These are phyloP conservation scores for Trypanosoma caninum DNA, from an alignment of 208 protist species.

Conservation along the genomic window DNA sequence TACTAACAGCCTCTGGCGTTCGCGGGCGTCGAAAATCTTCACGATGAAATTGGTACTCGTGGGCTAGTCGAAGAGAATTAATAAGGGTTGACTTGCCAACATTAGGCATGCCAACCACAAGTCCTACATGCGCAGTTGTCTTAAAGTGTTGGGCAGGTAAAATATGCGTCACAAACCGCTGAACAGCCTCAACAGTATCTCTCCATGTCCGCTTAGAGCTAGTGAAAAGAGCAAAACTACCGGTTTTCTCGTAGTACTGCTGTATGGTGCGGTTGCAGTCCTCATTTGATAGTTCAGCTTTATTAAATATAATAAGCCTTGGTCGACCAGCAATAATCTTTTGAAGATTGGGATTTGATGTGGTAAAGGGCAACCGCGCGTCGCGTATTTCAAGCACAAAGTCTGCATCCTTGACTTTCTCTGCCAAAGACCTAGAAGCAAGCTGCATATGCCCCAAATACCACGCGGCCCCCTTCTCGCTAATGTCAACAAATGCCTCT, in stretches of 20 bases:
- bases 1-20: conserved; percentile 73
- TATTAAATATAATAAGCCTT: conserved; percentile 90
- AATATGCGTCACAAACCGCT: conserved; percentile 76
- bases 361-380: conserved; percentile 86
- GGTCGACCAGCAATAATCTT: conserved; percentile 51
- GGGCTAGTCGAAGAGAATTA: conserved; percentile 87
- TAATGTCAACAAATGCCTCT: conserved; percentile 87
- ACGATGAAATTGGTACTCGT: conserved; percentile 90
- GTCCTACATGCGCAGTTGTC: conserved; percentile 71
- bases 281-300: conserved; percentile 88
- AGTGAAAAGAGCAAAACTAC: conserved; percentile 78
- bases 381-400: conserved; percentile 93
- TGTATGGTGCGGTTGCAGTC: conserved; percentile 79
- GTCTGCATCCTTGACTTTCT: conserved; percentile 82
- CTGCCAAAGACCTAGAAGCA: conserved; percentile 42
- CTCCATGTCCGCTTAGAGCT: conserved; percentile 71
- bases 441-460: conserved; percentile 88
- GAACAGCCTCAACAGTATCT: conserved; percentile 76
- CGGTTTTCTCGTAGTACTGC: conserved; percentile 71
- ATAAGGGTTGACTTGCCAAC: conserved; percentile 95
- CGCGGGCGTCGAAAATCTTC: conserved; percentile 79
- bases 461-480: conserved; percentile 84
- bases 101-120: conserved; percentile 94
- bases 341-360: conserved; percentile 78
- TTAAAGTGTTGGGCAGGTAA: conserved; percentile 57